Evolutionary conservation across 2,329 filamentous ascomycete species (phyloP).

Genomic region (Aphanocladium album): DNA sequence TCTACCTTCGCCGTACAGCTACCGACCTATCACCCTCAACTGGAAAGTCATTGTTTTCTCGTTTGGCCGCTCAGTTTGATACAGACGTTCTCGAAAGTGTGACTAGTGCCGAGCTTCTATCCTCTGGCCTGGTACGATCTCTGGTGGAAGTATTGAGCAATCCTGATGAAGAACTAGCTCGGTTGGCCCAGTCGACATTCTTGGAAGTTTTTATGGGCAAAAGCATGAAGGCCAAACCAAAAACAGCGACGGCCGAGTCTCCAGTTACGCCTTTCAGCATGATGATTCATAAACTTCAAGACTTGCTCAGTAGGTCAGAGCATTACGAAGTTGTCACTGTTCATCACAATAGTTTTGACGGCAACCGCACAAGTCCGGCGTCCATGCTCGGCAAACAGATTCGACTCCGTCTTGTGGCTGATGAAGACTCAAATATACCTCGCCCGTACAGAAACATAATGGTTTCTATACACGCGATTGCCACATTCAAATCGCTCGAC

Average conservation of each 20-base stretch:
- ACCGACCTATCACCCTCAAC: slow-evolving; percentile 40
- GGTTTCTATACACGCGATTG: slow-evolving; percentile 97
- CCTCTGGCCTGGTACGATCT: slow-evolving; percentile 81
- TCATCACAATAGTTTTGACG: slow-evolving; percentile 85
- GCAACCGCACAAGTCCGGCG: slow-evolving; percentile 81
- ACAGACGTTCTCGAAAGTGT: slow-evolving; percentile 86
- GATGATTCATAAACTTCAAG: slow-evolving; percentile 89
- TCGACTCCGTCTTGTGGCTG: slow-evolving; percentile 79
- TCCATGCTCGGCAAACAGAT: slow-evolving; percentile 98
- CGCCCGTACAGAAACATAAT: slow-evolving; percentile 87
- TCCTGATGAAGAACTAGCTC: slow-evolving; percentile 54
- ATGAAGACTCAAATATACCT: slow-evolving; percentile 87
- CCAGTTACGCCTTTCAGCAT: slow-evolving; percentile 83
- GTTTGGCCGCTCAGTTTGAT: slow-evolving; percentile 79
- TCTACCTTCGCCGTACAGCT: slow-evolving; percentile 57
- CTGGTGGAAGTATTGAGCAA: slow-evolving; percentile 79
- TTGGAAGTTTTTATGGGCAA: slow-evolving; percentile 88
- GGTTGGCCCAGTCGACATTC: slow-evolving; percentile 74
- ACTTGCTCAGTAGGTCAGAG: slow-evolving; percentile 91
- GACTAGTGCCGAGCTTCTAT: slow-evolving; percentile 89
- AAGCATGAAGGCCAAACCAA: slow-evolving; percentile 58
- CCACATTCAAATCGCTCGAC: slow-evolving; percentile 93
- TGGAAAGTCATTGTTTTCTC: slow-evolving; percentile 65
- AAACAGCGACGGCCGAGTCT: slow-evolving; percentile 60
- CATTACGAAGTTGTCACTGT: slow-evolving; percentile 98